Conservation (phyloP, 2,329 filamentous ascomycete genomes). For the Aaosphaeria pasadenensis region DNA sequence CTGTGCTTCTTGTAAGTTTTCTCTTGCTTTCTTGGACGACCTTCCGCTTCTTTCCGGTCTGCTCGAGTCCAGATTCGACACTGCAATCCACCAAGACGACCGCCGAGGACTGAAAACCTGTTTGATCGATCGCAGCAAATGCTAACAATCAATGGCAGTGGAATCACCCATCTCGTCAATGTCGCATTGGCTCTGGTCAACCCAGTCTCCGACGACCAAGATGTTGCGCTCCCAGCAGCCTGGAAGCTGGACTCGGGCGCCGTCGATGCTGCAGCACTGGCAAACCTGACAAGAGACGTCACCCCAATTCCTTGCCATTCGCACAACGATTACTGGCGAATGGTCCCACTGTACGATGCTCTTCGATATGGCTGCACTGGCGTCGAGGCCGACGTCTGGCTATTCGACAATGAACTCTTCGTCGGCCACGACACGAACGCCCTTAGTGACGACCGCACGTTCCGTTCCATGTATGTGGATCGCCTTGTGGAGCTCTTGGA, state of each 20-base stretch:
- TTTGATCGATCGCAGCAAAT: neutral
- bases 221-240: constrained; percentile 30
- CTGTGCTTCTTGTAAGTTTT: neutral
- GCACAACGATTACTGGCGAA: constrained; percentile 60
- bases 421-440: constrained; percentile 53
- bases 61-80: too few relatives aligned
- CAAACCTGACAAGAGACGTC: constrained; percentile 49
- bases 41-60: too few relatives aligned
- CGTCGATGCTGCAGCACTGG: neutral
- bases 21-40: too few relatives aligned
- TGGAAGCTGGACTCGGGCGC: constrained; percentile 43
- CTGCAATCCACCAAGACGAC: too few relatives aligned
- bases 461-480: constrained; percentile 52
- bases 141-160: constrained; percentile 27
- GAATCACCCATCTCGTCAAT: constrained; percentile 41
- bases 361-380: constrained; percentile 53
- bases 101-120: too few relatives aligned
- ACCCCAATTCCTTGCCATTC: constrained; percentile 53
- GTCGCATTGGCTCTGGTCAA: constrained; percentile 36
- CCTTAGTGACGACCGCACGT: constrained; percentile 46
- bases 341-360: constrained; percentile 54
- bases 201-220: constrained; percentile 35
- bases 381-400: constrained; percentile 59
- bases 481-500: constrained; percentile 51
- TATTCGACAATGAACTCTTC: constrained; percentile 52